These are phyloP conservation scores for Spencermartinsiella ligniputridi DNA, from an alignment of 1,139 yeast genomes.

Conservation along the genomic window DNA sequence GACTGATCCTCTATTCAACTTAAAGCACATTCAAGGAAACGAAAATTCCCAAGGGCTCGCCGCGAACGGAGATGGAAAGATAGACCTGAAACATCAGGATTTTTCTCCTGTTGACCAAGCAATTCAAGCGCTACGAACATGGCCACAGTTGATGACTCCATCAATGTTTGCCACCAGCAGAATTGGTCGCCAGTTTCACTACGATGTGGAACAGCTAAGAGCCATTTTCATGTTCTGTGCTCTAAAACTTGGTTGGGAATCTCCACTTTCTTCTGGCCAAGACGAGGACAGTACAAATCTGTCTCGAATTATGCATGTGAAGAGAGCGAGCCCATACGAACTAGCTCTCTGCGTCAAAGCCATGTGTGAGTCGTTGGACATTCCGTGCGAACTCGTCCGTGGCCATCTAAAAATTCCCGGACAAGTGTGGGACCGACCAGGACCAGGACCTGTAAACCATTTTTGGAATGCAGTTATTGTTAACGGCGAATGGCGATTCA, in stretches of 20 bases:
- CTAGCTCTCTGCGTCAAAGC: conserved; percentile 71
- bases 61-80: conserved; percentile 21
- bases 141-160: conserved; percentile 40
- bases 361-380: conserved; percentile 64
- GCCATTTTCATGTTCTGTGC: conserved; percentile 60
- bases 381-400: conserved; percentile 69
- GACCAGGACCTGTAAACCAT: conserved; percentile 62
- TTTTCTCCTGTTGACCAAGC: conserved; percentile 30
- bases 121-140: conserved; percentile 27
- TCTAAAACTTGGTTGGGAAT: conserved; percentile 42
- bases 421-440: conserved; percentile 41
- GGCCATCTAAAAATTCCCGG: conserved; percentile 85
- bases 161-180: conserved; percentile 45
- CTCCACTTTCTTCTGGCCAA: conserved; percentile 21
- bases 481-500: conserved; percentile 71
- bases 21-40: conserved; percentile 27
- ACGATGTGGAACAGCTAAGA: conserved; percentile 52
- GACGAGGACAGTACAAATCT: conserved; percentile 21
- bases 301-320: conserved; percentile 35
- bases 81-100: conserved; percentile 22
- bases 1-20: conserved; percentile 52
- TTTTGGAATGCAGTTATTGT: conserved; percentile 81
- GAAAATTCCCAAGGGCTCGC: conserved; percentile 24
- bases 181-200: conserved; percentile 41
- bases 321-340: conserved; percentile 63